phyloP scores from a whole-genome alignment of 352 stramenopile species.

The Aphanomyces astaci region DNA sequence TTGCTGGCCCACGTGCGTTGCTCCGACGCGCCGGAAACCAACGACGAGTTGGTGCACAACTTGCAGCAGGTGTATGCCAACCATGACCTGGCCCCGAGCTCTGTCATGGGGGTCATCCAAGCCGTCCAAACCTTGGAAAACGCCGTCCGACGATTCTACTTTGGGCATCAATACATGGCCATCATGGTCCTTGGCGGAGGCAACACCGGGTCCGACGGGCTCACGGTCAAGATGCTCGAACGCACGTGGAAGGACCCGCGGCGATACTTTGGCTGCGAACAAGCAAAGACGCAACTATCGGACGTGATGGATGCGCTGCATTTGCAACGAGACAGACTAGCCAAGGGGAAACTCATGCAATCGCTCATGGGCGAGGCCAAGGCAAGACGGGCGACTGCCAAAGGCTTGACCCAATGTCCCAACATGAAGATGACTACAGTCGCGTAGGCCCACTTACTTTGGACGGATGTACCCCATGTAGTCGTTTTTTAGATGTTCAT shows the following conservation, averaged over 20 bases:
- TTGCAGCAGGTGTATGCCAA: not conserved
- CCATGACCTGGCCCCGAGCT: not conserved
- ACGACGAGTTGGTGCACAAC: not conserved
- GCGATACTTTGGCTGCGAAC: conserved; percentile 12
- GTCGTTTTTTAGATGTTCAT: no score
- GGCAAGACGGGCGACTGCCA: not conserved
- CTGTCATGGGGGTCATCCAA: conserved; percentile 7
- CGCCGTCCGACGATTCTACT: conserved; percentile 18
- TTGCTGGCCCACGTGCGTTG: not conserved
- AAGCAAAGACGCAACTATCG: conserved; percentile 12
- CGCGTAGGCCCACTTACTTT: no score
- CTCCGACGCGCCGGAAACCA: conserved; percentile 3
- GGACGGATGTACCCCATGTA: no score
- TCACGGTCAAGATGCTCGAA: conserved; percentile 22
- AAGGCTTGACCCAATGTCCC: not conserved
- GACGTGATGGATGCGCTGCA: not conserved
- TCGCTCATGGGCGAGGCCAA: not conserved
- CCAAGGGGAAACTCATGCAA: conserved; percentile 11
- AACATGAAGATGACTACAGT: conserved; percentile 6
- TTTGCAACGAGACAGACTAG: not conserved
- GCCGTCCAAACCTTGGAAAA: conserved; percentile 21
- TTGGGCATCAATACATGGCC: conserved; percentile 20
- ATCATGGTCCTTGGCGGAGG: conserved; percentile 22
- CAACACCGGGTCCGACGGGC: not conserved
- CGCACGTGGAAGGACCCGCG: conserved; percentile 15